A percentile compares a stretch with the other conserved stretches of the same genome.
Conservation (phyloP, 169 alveolate genomes). For the Plasmodium gonderi region DNA sequence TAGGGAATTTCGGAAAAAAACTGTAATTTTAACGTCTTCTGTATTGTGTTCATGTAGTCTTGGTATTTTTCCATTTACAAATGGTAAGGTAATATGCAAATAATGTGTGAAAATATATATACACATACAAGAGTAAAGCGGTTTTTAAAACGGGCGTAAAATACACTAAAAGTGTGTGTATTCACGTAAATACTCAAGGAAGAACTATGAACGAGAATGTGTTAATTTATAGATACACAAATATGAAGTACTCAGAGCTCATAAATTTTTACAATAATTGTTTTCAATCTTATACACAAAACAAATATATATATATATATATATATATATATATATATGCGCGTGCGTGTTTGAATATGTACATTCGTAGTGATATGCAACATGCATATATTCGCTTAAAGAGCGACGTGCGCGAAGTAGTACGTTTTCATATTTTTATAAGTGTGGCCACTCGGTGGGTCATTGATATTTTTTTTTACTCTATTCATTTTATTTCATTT, state of each 20-base stretch:
- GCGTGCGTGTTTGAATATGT: background rate
- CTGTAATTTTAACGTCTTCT: background rate
- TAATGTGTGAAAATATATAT: too few species aligned
- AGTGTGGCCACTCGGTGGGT: background rate
- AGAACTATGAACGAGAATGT: background rate
- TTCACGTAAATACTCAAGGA: background rate
- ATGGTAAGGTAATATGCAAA: too few species aligned
- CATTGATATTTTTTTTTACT: background rate
- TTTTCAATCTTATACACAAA: background rate
- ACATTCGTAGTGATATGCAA: background rate
- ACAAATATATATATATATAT: too few species aligned
- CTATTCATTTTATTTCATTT: background rate
- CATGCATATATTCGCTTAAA: background rate
- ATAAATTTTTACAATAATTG: background rate
- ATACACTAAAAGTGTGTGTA: background rate
- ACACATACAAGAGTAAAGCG: background rate
- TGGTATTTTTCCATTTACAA: background rate
- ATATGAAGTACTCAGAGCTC: background rate
- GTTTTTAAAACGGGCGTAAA: background rate
- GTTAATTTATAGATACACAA: background rate
- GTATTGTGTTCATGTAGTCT: background rate
- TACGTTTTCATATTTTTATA: background rate
- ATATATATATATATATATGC: background rate
- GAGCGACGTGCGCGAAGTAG: background rate
- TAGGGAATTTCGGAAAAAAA: background rate